Evolutionary conservation across 495 filamentous ascomycete species (phyloP), one percentile per base, ranked within the genome.

Genomic region (Annulohypoxylon stygium): DNA sequence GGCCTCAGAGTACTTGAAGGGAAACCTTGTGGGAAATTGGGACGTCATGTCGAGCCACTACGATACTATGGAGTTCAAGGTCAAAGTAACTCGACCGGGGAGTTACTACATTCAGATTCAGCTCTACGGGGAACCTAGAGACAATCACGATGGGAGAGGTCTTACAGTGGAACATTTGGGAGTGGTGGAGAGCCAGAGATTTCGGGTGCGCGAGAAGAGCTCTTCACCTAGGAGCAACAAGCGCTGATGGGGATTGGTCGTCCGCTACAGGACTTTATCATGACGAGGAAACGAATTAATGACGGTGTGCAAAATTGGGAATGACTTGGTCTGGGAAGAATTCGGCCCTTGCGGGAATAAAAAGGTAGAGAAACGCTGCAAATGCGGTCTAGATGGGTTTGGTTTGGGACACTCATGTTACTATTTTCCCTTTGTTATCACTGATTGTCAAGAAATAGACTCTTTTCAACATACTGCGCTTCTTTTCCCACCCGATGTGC

Each of bases 21-120:
- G 68, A 36, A 53, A 33, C n/a, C 25, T 61, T 1, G 53, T 70
- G 25, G 68, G 68, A 54, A 70, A 70, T 51, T 70, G 68, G 68
- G 47, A 61, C 20, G 12, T 36, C 16, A 51, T 39, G 43, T 12
- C 51, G 18, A 39, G 20, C 7, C 18, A 33, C 18, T 20, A 25
- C 50, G 45, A 65, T 16, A 45, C 33, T n/a, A 70, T 70, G 60
- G 68, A 70, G 39, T 70, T 70, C 60, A 54, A 54, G 33, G 33
- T 70, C 45, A 26, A 16, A 4, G 45, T 65, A 8, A 70, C 55
- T 25, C 43, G 43, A 20, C 43, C 61, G 20, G 68, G 68, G 4
- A 45, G 37, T 23, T 70, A 65, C 20, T 53, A 51, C 51, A 26
- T 70, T 16, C 47, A 54, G 11, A 23, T 70, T 20, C 68, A 70